Evolutionary conservation across 495 filamentous ascomycete genomes (phyloP).

Genomic region (Aspergillus panamensis): DNA sequence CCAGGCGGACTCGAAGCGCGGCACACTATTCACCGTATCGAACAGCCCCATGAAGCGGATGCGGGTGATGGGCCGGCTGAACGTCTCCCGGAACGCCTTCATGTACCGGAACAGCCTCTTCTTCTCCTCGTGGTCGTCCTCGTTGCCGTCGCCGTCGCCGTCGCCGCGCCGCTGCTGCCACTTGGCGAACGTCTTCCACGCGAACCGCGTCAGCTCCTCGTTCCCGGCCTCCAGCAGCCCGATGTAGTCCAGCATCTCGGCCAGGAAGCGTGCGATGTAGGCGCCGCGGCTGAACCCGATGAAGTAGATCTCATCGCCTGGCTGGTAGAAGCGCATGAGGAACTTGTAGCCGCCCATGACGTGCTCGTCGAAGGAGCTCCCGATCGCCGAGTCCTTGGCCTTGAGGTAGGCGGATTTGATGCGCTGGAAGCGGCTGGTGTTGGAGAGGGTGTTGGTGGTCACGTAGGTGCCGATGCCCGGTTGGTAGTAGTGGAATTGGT

Average conservation of each 20-base stretch:
- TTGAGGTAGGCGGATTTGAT: conserved; percentile 76
- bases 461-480: conserved; percentile 87
- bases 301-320: conserved; percentile 69
- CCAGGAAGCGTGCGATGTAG: conserved; percentile 74
- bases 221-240: conserved; percentile 71
- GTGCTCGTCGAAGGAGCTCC: conserved; percentile 78
- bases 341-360: conserved; percentile 78
- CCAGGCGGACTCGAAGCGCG: conserved; percentile 78
- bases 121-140: conserved; percentile 55
- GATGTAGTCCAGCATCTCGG: conserved; percentile 78
- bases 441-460: conserved; percentile 61
- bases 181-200: conserved; percentile 80
- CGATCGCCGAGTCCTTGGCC: conserved; percentile 80
- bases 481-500: conserved; percentile 44
- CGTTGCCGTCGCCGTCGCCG: conserved; percentile 46
- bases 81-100: conserved; percentile 81
- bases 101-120: conserved; percentile 71
- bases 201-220: conserved; percentile 74
- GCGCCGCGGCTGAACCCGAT: conserved; percentile 78
- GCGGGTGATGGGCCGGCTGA: conserved; percentile 69
- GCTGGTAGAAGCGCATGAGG: conserved; percentile 73
- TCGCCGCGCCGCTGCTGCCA: conserved; percentile 70
- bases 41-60: conserved; percentile 55
- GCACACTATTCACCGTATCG: conserved; percentile 72
- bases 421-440: conserved; percentile 58